Conservation (phyloP, 1,284 basidiomycete species). For the Bondarzewia mesenterica region DNA sequence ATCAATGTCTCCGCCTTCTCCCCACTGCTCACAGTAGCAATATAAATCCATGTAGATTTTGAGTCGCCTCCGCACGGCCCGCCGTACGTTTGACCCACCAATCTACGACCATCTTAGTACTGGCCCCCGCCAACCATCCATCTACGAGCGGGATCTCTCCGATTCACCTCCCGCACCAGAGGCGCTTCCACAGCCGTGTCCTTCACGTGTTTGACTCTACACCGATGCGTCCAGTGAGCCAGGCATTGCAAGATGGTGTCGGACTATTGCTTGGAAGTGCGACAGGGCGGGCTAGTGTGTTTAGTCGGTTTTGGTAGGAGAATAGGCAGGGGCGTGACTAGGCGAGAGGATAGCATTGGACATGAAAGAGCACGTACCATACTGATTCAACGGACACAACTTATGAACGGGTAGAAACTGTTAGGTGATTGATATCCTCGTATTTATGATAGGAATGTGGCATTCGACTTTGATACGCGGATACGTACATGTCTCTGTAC, state of each 20-base stretch:
- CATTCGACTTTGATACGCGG: no score
- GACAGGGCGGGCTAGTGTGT: conserved; percentile 43
- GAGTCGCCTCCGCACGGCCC: conserved; percentile 43
- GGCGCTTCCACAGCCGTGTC: conserved; percentile 60
- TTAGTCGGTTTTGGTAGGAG: conserved; percentile 48
- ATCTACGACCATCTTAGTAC: conserved; percentile 34
- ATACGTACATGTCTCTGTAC: no score
- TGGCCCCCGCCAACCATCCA: conserved; percentile 51
- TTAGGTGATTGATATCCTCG: no score
- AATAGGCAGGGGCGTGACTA: not conserved
- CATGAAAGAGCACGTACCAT: no score
- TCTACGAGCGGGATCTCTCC: conserved; percentile 65
- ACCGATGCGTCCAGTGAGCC: conserved; percentile 68
- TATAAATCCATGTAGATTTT: conserved; percentile 35
- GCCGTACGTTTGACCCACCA: conserved; percentile 42
- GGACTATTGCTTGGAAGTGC: conserved; percentile 44
- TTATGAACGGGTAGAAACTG: no score
- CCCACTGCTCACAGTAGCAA: conserved; percentile 1
- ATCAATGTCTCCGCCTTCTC: not conserved
- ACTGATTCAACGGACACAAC: no score
- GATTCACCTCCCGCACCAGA: conserved; percentile 40
- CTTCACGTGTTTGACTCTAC: conserved; percentile 70
- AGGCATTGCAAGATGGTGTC: conserved; percentile 63
- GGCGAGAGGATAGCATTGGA: no score
- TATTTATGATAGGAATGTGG: no score